These are phyloP conservation scores for Pezicula neosporulosa DNA, from an alignment of 2,329 filamentous ascomycete genomes.

Conservation along the genomic window DNA sequence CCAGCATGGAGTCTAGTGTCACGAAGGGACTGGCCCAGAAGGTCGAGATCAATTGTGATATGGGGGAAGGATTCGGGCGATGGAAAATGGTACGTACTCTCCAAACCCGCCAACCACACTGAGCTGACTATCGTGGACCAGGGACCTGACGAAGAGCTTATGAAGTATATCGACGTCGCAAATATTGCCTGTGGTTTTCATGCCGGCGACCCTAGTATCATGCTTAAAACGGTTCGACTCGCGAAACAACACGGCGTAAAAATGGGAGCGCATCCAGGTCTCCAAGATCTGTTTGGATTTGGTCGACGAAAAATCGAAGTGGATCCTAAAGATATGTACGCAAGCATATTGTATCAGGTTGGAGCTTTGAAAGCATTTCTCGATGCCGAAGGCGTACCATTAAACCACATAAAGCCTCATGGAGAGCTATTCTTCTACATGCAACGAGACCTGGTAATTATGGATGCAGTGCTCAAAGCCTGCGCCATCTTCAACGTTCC, in stretches of 20 bases:
- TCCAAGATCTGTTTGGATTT: conserved; percentile 34
- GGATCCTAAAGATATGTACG: conserved; percentile 3
- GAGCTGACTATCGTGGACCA: conserved; percentile 14
- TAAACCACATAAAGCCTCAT: conserved; percentile 7
- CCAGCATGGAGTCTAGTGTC: too few species aligned
- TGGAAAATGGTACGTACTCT: conserved; percentile 31
- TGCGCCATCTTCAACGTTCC: conserved; percentile 5
- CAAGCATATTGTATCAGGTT: conserved; percentile 4
- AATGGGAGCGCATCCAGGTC: conserved; percentile 59
- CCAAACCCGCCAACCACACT: background rate
- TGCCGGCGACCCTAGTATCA: conserved; percentile 60
- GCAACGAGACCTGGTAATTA: conserved; percentile 2
- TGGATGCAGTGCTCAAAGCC: conserved; percentile 1
- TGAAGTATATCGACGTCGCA: conserved; percentile 59
- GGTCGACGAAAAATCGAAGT: conserved; percentile 2
- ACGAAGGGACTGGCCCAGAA: conserved; percentile 11
- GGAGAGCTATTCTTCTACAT: conserved; percentile 6
- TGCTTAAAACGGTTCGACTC: conserved; percentile 54
- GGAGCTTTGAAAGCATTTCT: conserved; percentile 3
- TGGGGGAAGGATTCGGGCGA: conserved; percentile 47
- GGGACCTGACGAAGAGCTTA: conserved; percentile 57
- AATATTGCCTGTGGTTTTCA: conserved; percentile 61
- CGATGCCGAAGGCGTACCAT: conserved; percentile 1
- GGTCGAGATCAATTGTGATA: conserved; percentile 44
- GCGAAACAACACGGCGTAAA: conserved; percentile 55